Evolutionary conservation across 2,329 filamentous ascomycete species (phyloP).

Genomic region (Botrytis hyacinthi): DNA sequence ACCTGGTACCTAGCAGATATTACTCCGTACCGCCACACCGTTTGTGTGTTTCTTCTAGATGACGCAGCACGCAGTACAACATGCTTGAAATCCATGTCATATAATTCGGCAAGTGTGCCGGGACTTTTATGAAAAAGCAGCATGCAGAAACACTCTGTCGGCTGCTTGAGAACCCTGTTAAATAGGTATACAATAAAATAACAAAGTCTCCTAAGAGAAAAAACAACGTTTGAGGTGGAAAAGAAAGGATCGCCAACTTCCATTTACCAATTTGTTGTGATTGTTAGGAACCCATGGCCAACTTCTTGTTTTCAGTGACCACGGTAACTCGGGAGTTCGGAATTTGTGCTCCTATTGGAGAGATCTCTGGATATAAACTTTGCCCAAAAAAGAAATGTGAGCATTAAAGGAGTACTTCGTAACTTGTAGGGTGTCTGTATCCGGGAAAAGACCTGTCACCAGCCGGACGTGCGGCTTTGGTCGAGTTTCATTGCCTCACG

Average conservation of each 20-base stretch:
- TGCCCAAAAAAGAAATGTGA: conserved; percentile 16
- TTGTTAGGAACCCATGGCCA: background rate
- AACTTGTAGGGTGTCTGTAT: conserved; percentile 1
- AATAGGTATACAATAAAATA: background rate
- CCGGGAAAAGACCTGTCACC: conserved; percentile 18
- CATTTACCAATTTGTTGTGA: background rate
- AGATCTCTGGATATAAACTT: background rate
- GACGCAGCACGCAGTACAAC: conserved; percentile 21
- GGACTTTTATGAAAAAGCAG: conserved; percentile 14
- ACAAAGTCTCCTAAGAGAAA: background rate
- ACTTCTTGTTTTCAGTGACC: background rate
- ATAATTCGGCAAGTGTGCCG: conserved; percentile 20
- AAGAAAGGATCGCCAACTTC: conserved; percentile 9
- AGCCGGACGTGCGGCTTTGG: conserved; percentile 18
- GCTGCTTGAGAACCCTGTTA: conserved; percentile 4
- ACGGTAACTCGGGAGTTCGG: conserved; percentile 5
- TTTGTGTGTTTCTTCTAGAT: conserved; percentile 17
- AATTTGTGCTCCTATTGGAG: conserved; percentile 5
- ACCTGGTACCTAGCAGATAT: background rate
- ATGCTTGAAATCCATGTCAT: conserved; percentile 15
- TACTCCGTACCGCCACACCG: conserved; percentile 21
- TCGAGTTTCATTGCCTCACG: conserved; percentile 18
- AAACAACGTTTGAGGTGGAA: background rate
- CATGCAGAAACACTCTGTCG: conserved; percentile 17
- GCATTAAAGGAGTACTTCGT: background rate